Evolutionary conservation across 202 grass and related monocot genomes (phyloP), one percentile per base, ranked within the genome.

Genomic region (Zoysia matrella): DNA sequence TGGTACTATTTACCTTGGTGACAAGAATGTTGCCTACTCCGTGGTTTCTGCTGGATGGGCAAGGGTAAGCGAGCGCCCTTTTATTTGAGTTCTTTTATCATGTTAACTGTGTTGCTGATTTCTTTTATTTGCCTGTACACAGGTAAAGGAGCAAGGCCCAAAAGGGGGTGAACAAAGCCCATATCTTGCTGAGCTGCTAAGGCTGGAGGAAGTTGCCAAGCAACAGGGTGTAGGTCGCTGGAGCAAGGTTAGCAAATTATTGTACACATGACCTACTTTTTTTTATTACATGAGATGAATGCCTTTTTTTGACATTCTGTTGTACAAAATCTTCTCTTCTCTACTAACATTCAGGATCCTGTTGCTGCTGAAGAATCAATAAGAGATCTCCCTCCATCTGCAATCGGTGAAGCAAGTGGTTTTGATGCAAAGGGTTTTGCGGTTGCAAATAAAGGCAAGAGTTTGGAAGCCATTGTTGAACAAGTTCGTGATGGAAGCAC

Each of bases 401-500:
- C 96, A 67, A 93, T 99, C 81, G 96, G 96, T 41, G 93, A 96
- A 77, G 85, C 89, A 45, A 90, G 89, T 78, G 94, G 90, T 78
- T 93, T 99, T 62, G 96, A 99, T 86, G 92, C 96, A 10, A 99
- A 90, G 80, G 90, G 90, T 56, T 89, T 96, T 66, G 84, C 79
- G 0, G 77, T 89, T 86, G 88, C 67, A 15, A 96, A 96, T 80
- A 99, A 99, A 84, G 96, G 96, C 69, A 96, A 94, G 72, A 92
- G 93, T 64, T 86, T 96, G 85, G 86, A 96, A 84, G 93, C 88
- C 36, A 87, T 99, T 67, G 93, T 99, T 40, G 96, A 99, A 80
- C 96, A 99, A 87, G 93, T 88, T 44, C 92, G 96, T 42, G 96
- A 99, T 85, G 96, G 96, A n/a, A 91, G 91, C 78, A 94, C 85